Base-by-base conservation (phyloP, 1,139 yeast genomes). In the Geotrichum reessii region DNA sequence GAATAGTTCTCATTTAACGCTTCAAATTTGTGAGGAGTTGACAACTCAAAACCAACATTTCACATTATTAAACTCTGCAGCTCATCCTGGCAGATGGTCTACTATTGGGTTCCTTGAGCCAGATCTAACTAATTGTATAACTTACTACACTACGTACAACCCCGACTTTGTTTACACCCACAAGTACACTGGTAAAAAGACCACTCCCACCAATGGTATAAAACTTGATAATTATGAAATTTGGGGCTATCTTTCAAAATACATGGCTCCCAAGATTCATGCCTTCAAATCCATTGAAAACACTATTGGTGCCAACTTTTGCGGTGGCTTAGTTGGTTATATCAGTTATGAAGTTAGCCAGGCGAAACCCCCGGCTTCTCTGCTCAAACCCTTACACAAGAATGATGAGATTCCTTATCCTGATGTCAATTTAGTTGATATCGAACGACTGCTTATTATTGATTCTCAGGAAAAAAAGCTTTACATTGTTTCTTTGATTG, bases 281-380 rank as follows among this genome's bases (percentile, higher is more conserved):
- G 64, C 56, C 46, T 71, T 63, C 60, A 55, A 59, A 42, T 9
- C 47, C 14, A 61, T 56, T 42, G 61, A 58, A 8, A 62, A 64
- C 27, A 59, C 72, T 1, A 67, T 66, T 1, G 63, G 72, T 0
- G 74, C 87, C 49, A 96, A 96, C 1, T 95, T 95, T 68, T 76
- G 84, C 61, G 99, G 99, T 24, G 99, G 99, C 0, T 78, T 87
- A 42, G 75, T 91, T 62, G 99, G 99, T 1, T 76, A 87, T 52
- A 72, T 93, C 12, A 86, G 96, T 0, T 93, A 93, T 69, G 99
- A 93, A 70, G 91, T 59, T 55, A 4, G 67, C 66, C 1, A 58
- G 66, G 55, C 44, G 25, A 48, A 56, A 44, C 50, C 54, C 48
- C 60, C 61, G 14, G 28, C 53, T 22, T 22, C 50, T 7, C 28